Evolutionary conservation across 495 filamentous ascomycete genomes (phyloP).

Genomic region (Pyronema domesticum): DNA sequence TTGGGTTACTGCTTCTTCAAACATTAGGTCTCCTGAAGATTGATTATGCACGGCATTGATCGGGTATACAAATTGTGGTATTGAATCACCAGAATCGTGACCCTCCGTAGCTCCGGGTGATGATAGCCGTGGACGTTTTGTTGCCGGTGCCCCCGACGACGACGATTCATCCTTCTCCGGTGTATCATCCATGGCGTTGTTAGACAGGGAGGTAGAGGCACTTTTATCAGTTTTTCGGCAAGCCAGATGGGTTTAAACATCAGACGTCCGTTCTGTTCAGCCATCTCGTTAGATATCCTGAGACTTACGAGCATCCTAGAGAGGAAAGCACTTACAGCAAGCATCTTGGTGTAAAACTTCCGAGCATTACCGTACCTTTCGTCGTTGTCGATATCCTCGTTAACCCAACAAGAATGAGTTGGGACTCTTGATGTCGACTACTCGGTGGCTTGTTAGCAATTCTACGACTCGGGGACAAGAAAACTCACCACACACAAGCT

Average conservation of each 20-base stretch:
- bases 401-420: no score
- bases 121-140: no score
- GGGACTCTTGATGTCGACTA: no score
- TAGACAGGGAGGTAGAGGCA: background rate
- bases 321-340: constrained; percentile 4
- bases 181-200: constrained; percentile 30
- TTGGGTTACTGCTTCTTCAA: constrained; percentile 15
- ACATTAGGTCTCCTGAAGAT: constrained; percentile 27
- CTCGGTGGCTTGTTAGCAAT: no score
- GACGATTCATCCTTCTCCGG: constrained; percentile 31
- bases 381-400: constrained; percentile 1
- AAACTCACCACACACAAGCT: no score
- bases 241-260: constrained; percentile 18
- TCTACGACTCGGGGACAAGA: no score
- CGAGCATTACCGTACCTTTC: constrained; percentile 13
- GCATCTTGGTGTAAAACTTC: background rate
- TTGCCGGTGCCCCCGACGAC: constrained; percentile 6
- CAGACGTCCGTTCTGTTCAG: constrained; percentile 3
- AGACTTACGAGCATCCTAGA: constrained; percentile 3
- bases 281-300: background rate
- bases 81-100: background rate
- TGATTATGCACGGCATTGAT: constrained; percentile 35
- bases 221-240: constrained; percentile 59
- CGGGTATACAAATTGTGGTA: constrained; percentile 30
- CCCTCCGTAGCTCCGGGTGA: no score